Conservation (phyloP, 1,139 yeast species). For the Lodderomyces elongisporus region DNA sequence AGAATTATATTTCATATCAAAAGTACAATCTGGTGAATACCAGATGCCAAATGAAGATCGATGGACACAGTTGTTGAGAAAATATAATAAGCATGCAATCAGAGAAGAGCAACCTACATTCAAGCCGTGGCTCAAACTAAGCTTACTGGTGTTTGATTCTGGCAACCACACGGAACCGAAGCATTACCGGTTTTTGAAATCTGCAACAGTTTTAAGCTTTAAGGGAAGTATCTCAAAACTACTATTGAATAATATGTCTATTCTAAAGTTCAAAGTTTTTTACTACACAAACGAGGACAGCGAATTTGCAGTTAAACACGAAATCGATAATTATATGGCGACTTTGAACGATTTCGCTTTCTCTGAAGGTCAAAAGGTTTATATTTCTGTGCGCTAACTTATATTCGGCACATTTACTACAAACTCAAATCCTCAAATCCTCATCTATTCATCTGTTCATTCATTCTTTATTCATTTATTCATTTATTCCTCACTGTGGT, state of each 20-base stretch:
- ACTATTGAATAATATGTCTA: slow-evolving; percentile 12
- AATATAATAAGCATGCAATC: slow-evolving; percentile 17
- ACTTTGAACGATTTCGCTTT: slow-evolving; percentile 32
- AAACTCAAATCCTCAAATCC: too few relatives aligned
- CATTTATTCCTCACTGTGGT: slow-evolving; percentile 31
- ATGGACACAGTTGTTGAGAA: slow-evolving; percentile 24
- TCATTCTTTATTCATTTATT: slow-evolving; percentile 1
- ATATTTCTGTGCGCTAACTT: too few relatives aligned
- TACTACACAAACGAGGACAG: slow-evolving; percentile 16
- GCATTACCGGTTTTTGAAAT: slow-evolving; percentile 7
- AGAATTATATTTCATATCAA: slow-evolving; percentile 61
- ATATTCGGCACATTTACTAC: too few relatives aligned
- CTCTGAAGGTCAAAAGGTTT: slow-evolving; percentile 18
- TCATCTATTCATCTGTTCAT: slow-evolving; percentile 3
- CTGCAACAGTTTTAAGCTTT: slow-evolving; percentile 22
- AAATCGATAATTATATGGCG: slow-evolving; percentile 31
- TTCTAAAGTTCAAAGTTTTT: slow-evolving; percentile 16
- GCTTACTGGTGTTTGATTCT: neutral
- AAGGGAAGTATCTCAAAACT: slow-evolving; percentile 21
- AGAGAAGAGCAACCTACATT: neutral
- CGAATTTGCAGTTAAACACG: slow-evolving; percentile 10
- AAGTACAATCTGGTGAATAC: slow-evolving; percentile 33
- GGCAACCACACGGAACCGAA: neutral
- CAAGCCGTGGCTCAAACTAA: slow-evolving; percentile 9
- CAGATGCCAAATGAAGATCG: slow-evolving; percentile 15